A percentile compares a stretch with the other conserved stretches of the same genome.
Conservation (phyloP, 2,329 filamentous ascomycete species). For the Cytospora mali region DNA sequence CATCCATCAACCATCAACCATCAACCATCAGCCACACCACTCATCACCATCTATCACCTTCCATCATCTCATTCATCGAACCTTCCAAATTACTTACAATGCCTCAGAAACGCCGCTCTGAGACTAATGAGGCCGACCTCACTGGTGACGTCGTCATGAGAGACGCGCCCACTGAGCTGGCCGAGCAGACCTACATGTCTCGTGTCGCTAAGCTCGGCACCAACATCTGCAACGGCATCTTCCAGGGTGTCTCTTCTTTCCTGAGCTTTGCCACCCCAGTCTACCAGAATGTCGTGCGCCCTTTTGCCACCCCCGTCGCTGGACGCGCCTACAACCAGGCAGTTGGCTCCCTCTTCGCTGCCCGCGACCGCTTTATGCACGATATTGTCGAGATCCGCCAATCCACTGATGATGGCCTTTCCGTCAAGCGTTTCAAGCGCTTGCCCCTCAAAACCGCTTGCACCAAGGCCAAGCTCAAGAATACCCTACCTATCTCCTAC, state of each 20-base stretch:
- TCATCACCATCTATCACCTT: neutral
- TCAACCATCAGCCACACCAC: neutral
- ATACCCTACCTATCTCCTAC: slow-evolving; percentile 22
- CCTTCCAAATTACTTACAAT: slow-evolving; percentile 14
- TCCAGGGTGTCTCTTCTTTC: neutral
- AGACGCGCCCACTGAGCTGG: slow-evolving; percentile 3
- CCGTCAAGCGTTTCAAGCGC: slow-evolving; percentile 29
- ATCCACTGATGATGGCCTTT: slow-evolving; percentile 25
- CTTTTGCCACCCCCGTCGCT: neutral
- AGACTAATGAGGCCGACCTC: slow-evolving; percentile 9
- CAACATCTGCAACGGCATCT: slow-evolving; percentile 10
- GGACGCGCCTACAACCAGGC: slow-evolving; percentile 6
- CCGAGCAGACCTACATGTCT: slow-evolving; percentile 3
- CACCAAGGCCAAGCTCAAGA: slow-evolving; percentile 18
- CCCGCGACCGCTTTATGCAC: slow-evolving; percentile 16
- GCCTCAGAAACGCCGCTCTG: slow-evolving; percentile 14
- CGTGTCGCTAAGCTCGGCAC: slow-evolving; percentile 10
- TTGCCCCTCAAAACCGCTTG: slow-evolving; percentile 21
- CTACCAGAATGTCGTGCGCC: neutral
- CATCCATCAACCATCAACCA: neutral
- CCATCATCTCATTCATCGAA: neutral
- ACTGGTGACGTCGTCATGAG: slow-evolving; percentile 21
- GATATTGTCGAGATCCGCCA: slow-evolving; percentile 19
- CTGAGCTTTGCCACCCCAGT: neutral
- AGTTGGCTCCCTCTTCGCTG: slow-evolving; percentile 5